Base-by-base conservation (phyloP, 805 yeast genomes). In the Nakazawaea pomicola region DNA sequence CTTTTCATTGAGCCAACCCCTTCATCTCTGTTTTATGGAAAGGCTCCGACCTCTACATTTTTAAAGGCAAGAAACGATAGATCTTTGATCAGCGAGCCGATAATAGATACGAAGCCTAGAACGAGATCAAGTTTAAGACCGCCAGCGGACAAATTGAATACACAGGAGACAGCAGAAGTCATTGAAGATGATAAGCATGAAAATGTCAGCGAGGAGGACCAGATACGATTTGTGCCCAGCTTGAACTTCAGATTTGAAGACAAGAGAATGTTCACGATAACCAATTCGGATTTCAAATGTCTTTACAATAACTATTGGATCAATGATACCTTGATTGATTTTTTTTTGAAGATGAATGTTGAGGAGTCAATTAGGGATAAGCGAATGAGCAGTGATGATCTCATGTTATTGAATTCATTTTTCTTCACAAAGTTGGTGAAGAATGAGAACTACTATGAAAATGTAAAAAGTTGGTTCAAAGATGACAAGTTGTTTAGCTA, bases 241-340 rank as follows among this genome's bases (percentile, higher is more conserved):
- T 57, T 84, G 37, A 66, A 64, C 24, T 70, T 74, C 48, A 62
- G 61, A 14, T 80, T 88, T 51, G 56, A 61, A 19, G 82, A 79
- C 49, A 73, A 72, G 4, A 70, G 76, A 30, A 58, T 62, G 1
- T 72, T 84, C 48, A 70, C 72, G 4, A 72, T 91, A 7, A 69
- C 79, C 1, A 72, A 76, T 45, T 69, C 75, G 29, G 99, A 93
- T 55, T 87, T 84, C 57, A 76, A 76, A 46, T 83, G 96, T 33
- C 68, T 91, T 8, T 79, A 80, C 53, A 81, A 83, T 44, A 80
- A 80, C 35, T 86, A 84, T 47, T 91, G 95, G 90, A 76, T 93
- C 36, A 91, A 93, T 62, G 99, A 93, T 54, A 75, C 83, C 0
- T 66, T 93, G 37, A 81, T 93, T 41, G 96, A 88, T 58, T 91